Evolutionary conservation across 2,329 filamentous ascomycete species (phyloP), one percentile per base, ranked within the genome.

Genomic region (Aureobasidium musti): DNA sequence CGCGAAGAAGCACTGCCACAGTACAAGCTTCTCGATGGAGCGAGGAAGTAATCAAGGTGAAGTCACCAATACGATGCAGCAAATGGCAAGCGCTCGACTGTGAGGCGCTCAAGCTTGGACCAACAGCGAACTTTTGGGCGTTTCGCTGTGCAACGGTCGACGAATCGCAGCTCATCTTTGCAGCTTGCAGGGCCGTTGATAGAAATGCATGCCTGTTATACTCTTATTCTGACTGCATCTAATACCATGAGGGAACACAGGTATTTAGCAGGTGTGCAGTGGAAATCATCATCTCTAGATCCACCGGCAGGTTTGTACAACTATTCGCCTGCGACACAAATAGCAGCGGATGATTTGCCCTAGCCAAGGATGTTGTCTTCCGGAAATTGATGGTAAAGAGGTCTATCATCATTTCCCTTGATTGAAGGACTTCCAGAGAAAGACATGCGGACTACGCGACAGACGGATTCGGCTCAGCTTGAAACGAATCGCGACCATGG

Each of bases 331-430:
- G 35, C 13, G 35, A 59, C 39, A 14, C 30, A 53, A 43, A 64
- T 64, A 54, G 61, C 49, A 54, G 61, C 61, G 49, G 61, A 54
- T 64, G 61, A 64, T 54, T 54, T 54, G 26, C 61, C 43, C 45
- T 52, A 41, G 45, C 2, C 30, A 14, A 37, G 59, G 10, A 39
- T 30, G 33, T 28, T 7, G 35, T 45, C 35, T 43, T n/a, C 37
- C 41, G 37, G 49, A 45, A 54, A 23, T 45, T 64, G 61, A 63
- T 52, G 30, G 61, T 6, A 45, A 10, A 64, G 26, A n/a, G 5
- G 61, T 23, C 26, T 21, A 53, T 54, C 49, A n/a, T 64, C 23
- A 64, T 64, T 64, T 64, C 49, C 49, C 49, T 45, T 43, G 49
- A 64, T 54, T 50, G 35, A 21, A 63, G 60, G 47, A 53, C 43